Percentiles rank a stretch among this genome's conserved stretches.
phyloP scores from a whole-genome alignment of 2,329 filamentous ascomycete genomes.

The Verticillium nonalfalfae region DNA sequence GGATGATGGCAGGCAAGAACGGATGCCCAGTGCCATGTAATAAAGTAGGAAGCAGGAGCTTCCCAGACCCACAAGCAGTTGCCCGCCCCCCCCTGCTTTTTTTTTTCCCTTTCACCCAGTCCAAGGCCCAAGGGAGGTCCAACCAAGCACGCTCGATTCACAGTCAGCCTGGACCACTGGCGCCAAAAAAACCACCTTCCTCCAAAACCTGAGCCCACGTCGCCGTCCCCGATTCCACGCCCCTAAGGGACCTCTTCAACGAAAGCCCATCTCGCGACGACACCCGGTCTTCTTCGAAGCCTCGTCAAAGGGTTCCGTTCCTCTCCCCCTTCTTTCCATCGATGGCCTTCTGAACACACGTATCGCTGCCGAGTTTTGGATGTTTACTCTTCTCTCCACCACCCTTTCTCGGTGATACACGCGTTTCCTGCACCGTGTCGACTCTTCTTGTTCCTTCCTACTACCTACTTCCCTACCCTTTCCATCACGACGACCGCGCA shows the following conservation, averaged over 20 bases:
- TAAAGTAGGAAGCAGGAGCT: not conserved
- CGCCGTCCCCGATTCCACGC: not conserved
- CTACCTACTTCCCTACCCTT: slow-evolving; percentile 3
- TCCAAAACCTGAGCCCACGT: not conserved
- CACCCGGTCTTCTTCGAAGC: not conserved
- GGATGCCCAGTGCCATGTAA: not conserved
- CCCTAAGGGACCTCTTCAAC: not conserved
- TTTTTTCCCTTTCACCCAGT: not conserved
- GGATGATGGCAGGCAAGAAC: not conserved
- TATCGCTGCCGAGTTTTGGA: not conserved
- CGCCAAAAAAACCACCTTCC: not conserved
- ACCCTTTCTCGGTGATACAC: not conserved
- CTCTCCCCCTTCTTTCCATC: not conserved
- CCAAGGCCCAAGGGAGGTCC: not conserved
- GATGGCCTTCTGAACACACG: not conserved
- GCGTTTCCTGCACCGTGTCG: not conserved
- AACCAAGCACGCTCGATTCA: not conserved
- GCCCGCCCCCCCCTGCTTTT: not conserved
- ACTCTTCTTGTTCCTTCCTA: slow-evolving; percentile 4
- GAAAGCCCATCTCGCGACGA: not conserved
- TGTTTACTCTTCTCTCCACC: not conserved
- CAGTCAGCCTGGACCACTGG: not conserved
- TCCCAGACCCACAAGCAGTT: not conserved
- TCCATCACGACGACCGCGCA: not conserved
- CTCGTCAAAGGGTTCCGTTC: not conserved